Evolutionary conservation across 768 basidiomycete genomes (phyloP).

Genomic region (Rhodotorula kratochvilovae): DNA sequence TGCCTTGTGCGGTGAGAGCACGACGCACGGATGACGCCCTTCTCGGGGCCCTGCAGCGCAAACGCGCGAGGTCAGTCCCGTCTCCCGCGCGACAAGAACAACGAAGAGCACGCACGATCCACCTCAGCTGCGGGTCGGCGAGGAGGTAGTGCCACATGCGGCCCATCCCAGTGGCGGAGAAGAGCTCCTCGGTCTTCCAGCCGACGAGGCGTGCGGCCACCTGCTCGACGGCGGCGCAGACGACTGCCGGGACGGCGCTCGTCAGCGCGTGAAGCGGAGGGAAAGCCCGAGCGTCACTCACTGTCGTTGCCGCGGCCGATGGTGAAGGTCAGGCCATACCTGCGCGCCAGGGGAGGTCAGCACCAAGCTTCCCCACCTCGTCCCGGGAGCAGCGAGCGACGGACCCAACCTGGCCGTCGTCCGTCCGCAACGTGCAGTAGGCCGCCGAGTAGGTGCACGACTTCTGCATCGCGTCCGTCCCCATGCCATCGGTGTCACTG

Average conservation of each 20-base stretch:
- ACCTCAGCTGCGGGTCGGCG: constrained; percentile 83
- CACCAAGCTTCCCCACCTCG: not conserved
- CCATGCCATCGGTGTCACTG: constrained; percentile 31
- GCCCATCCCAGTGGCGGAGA: constrained; percentile 71
- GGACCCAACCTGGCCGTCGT: constrained; percentile 59
- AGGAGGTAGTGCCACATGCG: constrained; percentile 80
- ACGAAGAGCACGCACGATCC: constrained; percentile 52
- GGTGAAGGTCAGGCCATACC: constrained; percentile 79
- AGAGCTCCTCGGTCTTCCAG: constrained; percentile 72
- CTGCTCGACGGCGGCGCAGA: constrained; percentile 49
- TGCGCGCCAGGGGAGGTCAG: not conserved
- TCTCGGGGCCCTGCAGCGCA: constrained; percentile 64
- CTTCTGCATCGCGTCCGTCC: constrained; percentile 58
- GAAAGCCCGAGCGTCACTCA: not conserved
- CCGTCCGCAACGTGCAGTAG: constrained; percentile 74
- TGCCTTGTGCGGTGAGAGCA: constrained; percentile 56
- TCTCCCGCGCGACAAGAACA: not conserved
- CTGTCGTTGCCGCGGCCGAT: constrained; percentile 94
- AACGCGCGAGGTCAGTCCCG: not conserved
- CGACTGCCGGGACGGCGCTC: not conserved
- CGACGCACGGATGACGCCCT: constrained; percentile 69
- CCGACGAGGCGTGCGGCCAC: constrained; percentile 78
- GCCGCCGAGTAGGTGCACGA: constrained; percentile 95
- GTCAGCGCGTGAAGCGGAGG: not conserved
- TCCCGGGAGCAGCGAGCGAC: constrained; percentile 55